These are phyloP conservation scores for Chloranthus sessilifolius DNA, from an alignment of 164 flowering plant species.

Conservation along the genomic window DNA sequence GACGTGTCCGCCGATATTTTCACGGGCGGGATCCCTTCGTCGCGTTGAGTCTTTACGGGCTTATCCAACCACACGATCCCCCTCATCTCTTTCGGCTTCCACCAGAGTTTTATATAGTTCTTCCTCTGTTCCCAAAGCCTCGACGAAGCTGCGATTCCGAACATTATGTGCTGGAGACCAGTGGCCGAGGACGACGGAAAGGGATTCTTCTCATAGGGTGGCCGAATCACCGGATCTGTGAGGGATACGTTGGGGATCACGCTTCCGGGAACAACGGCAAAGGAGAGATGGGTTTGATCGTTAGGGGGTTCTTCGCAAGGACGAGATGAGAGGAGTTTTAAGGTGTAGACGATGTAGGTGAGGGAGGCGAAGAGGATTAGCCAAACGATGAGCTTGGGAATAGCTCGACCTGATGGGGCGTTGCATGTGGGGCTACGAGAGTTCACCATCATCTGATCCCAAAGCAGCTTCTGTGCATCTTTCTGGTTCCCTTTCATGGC, in stretches of 20 bases:
- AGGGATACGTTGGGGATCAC: background rate
- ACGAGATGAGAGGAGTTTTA: conserved; percentile 37
- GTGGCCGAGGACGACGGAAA: conserved; percentile 15
- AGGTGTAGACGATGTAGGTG: conserved; percentile 66
- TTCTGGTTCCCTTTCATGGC: conserved; percentile 48
- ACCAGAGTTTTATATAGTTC: conserved; percentile 59
- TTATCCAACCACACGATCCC: conserved; percentile 65
- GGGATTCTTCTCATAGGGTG: background rate
- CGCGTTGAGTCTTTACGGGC: conserved; percentile 5
- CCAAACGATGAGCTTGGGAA: conserved; percentile 52
- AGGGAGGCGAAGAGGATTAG: conserved; percentile 54
- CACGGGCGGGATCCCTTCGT: conserved; percentile 29
- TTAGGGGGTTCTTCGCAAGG: background rate
- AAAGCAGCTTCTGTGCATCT: conserved; percentile 42
- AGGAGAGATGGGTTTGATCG: conserved; percentile 1
- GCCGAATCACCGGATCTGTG: background rate
- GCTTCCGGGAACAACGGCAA: conserved; percentile 2
- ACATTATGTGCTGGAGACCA: conserved; percentile 39
- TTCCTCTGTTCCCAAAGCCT: conserved; percentile 50
- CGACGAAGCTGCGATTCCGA: conserved; percentile 61
- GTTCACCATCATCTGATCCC: conserved; percentile 46
- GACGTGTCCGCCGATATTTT: conserved; percentile 46
- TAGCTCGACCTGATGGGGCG: too few species aligned
- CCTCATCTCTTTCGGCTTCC: conserved; percentile 39
- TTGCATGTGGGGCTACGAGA: too few species aligned